These are phyloP conservation scores for Staphylotrichum tortipilum DNA, from an alignment of 495 filamentous ascomycete species.

Conservation along the genomic window DNA sequence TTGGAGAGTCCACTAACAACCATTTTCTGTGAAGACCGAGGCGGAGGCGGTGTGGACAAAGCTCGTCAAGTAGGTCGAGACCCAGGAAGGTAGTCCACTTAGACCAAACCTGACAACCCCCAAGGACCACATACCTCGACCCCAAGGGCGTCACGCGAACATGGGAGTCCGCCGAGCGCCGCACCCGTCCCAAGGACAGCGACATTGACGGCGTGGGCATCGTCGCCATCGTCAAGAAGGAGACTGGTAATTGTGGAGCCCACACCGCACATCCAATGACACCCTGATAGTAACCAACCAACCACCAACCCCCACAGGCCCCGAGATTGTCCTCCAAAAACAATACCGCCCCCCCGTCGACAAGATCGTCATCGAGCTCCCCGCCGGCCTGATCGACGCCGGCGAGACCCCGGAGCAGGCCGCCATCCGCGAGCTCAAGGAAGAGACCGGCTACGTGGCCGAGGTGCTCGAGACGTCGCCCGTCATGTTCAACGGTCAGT, in stretches of 20 bases:
- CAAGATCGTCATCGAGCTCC: slow-evolving; percentile 71
- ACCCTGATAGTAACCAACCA: too few relatives aligned
- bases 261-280: background rate
- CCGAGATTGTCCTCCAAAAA: slow-evolving; percentile 74
- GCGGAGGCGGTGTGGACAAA: slow-evolving; percentile 68
- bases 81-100: background rate
- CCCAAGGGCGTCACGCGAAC: slow-evolving; percentile 58
- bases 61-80: slow-evolving; percentile 27
- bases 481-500: slow-evolving; percentile 75
- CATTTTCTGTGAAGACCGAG: slow-evolving; percentile 22
- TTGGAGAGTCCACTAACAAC: too few relatives aligned
- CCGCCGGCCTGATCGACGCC: slow-evolving; percentile 78
- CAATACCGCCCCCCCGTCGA: slow-evolving; percentile 82
- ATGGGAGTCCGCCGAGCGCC: slow-evolving; percentile 76
- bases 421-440: slow-evolving; percentile 80
- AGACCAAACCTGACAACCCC: slow-evolving; percentile 4
- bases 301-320: slow-evolving; percentile 39
- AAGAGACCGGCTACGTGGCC: slow-evolving; percentile 89
- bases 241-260: slow-evolving; percentile 36
- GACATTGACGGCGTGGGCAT: slow-evolving; percentile 88
- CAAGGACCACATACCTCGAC: slow-evolving; percentile 64
- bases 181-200: slow-evolving; percentile 58
- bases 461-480: slow-evolving; percentile 57
- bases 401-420: slow-evolving; percentile 70
- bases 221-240: slow-evolving; percentile 71